Evolutionary conservation across 1,139 yeast genomes (phyloP).

Genomic region (Blastobotrys raffinosifermentans): DNA sequence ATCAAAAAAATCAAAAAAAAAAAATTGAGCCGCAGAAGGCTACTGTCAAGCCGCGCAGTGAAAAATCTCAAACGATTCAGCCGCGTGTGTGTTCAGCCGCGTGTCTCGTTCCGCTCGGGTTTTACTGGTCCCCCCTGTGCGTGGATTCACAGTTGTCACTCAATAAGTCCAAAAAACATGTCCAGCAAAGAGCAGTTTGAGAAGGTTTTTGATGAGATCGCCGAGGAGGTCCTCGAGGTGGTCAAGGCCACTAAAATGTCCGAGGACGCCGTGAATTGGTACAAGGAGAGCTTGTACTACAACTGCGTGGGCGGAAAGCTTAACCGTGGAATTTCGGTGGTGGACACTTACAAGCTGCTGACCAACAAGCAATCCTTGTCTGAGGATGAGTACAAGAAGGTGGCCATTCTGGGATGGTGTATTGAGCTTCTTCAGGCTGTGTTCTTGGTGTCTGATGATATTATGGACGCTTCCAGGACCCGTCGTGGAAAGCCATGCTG

Average conservation of each 20-base stretch:
- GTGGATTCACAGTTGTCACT: neutral
- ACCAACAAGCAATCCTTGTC: conserved; percentile 62
- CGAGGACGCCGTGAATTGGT: conserved; percentile 83
- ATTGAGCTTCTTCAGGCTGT: conserved; percentile 94
- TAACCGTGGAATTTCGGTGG: conserved; percentile 92
- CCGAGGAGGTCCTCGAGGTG: conserved; percentile 63
- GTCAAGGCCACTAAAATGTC: conserved; percentile 75
- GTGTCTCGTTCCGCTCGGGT: too few relatives aligned
- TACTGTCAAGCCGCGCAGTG: too few relatives aligned
- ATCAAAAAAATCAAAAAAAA: too few relatives aligned
- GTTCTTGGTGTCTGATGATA: conserved; percentile 96
- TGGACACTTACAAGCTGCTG: conserved; percentile 83
- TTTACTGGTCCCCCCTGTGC: conserved; percentile 7
- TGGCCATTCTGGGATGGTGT: conserved; percentile 93
- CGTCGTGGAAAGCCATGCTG: conserved; percentile 99
- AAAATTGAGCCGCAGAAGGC: too few relatives aligned
- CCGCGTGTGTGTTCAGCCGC: too few relatives aligned
- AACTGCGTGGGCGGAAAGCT: conserved; percentile 96
- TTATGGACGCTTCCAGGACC: conserved; percentile 96
- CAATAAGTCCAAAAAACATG: conserved; percentile 9
- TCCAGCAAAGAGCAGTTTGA: conserved; percentile 51
- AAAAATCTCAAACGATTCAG: too few relatives aligned
- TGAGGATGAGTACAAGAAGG: conserved; percentile 68
- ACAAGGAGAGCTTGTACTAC: conserved; percentile 63
- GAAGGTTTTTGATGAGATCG: conserved; percentile 69